Evolutionary conservation across 2,329 filamentous ascomycete species (phyloP).

Genomic region (Zalaria obscura): DNA sequence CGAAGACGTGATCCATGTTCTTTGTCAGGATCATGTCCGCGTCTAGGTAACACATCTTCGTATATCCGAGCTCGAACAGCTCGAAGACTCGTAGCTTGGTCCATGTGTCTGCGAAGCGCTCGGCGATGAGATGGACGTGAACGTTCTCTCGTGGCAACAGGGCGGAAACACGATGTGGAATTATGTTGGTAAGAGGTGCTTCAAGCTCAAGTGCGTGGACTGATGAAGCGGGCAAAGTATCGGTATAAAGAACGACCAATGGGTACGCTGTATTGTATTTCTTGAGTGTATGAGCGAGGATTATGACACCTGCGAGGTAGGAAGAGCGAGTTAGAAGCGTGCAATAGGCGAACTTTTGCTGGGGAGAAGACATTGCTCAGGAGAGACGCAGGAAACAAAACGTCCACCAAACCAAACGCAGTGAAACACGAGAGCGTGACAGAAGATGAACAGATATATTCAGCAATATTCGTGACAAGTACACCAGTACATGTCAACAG

Average conservation of each 20-base stretch:
- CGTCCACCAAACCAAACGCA: too few species aligned
- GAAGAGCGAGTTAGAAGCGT: conserved; percentile 37
- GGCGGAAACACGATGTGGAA: conserved; percentile 24
- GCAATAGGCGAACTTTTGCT: conserved; percentile 25
- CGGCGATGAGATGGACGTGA: conserved; percentile 29
- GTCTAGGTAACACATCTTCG: conserved; percentile 36
- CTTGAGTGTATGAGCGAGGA: conserved; percentile 35
- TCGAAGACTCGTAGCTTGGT: conserved; percentile 42
- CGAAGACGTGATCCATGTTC: conserved; percentile 33
- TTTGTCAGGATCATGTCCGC: conserved; percentile 36
- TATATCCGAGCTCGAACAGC: conserved; percentile 19
- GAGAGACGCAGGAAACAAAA: neutral
- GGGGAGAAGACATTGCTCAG: neutral
- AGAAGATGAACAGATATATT: too few species aligned
- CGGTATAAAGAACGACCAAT: conserved; percentile 36
- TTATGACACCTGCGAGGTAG: conserved; percentile 37
- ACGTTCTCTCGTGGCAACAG: conserved; percentile 23
- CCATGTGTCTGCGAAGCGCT: conserved; percentile 40
- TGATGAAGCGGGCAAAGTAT: conserved; percentile 24
- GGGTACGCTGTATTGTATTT: conserved; percentile 32
- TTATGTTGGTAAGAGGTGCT: conserved; percentile 24
- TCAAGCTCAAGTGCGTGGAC: conserved; percentile 28
- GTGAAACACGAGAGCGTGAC: too few species aligned
- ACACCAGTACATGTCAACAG: too few species aligned
- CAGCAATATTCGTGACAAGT: too few species aligned